These are phyloP conservation scores for Pleurotus salmoneostramineus DNA, from an alignment of 768 basidiomycete genomes.

Conservation along the genomic window DNA sequence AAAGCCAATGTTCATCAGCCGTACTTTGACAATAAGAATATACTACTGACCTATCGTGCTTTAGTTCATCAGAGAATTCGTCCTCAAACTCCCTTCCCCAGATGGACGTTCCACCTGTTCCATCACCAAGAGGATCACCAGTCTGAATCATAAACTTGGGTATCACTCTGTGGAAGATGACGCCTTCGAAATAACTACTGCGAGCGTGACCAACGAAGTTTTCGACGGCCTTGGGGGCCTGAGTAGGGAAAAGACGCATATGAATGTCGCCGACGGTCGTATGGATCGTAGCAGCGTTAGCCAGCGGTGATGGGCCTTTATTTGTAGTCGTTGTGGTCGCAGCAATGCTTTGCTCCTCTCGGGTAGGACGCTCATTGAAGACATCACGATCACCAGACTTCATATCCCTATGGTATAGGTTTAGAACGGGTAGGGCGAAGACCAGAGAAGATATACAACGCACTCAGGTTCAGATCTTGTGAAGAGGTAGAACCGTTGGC, in stretches of 20 bases:
- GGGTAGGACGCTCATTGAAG: slow-evolving; percentile 96
- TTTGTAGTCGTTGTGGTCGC: slow-evolving; percentile 45
- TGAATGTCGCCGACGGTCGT: slow-evolving; percentile 95
- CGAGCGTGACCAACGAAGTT: slow-evolving; percentile 94
- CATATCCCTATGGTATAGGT: slow-evolving; percentile 52
- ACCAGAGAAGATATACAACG: slow-evolving; percentile 21
- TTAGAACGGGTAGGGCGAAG: neutral
- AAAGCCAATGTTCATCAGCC: neutral
- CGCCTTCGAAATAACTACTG: slow-evolving; percentile 86
- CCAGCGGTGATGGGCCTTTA: slow-evolving; percentile 64
- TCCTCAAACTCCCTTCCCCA: slow-evolving; percentile 93
- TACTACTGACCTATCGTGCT: slow-evolving; percentile 78
- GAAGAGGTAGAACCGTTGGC: slow-evolving; percentile 92
- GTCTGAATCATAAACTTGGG: slow-evolving; percentile 99
- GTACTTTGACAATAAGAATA: slow-evolving; percentile 1
- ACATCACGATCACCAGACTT: slow-evolving; percentile 91
- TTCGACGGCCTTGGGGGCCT: slow-evolving; percentile 94
- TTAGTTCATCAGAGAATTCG: slow-evolving; percentile 85
- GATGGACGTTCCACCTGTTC: slow-evolving; percentile 86
- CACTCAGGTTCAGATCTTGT: slow-evolving; percentile 89
- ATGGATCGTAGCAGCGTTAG: slow-evolving; percentile 85
- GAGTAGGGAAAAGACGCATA: slow-evolving; percentile 82
- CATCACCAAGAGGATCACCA: slow-evolving; percentile 92
- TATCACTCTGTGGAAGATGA: slow-evolving; percentile 97
- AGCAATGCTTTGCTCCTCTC: slow-evolving; percentile 91